phyloP scores from a whole-genome alignment of 2,329 filamentous ascomycete genomes.

The Penicillium sp. region DNA sequence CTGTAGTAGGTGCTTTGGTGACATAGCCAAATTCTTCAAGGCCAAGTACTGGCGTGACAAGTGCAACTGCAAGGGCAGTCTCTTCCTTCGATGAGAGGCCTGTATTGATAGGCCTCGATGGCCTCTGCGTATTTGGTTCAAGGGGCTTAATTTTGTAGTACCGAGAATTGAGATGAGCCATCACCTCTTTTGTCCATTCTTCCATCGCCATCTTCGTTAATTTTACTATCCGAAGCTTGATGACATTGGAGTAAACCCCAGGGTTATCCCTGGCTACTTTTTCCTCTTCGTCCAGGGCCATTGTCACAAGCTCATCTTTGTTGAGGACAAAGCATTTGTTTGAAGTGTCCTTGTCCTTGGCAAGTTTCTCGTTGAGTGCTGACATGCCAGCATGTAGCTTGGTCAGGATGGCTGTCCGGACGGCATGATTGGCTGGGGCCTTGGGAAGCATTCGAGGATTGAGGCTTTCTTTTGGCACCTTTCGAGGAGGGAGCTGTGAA shows the following conservation, averaged over 20 bases:
- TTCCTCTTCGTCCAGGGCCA: constrained; percentile 69
- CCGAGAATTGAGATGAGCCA: constrained; percentile 44
- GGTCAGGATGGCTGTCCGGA: constrained; percentile 44
- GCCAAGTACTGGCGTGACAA: constrained; percentile 64
- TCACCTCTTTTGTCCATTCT: constrained; percentile 69
- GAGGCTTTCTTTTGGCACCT: constrained; percentile 42
- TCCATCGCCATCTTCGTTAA: constrained; percentile 73
- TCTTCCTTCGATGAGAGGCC: constrained; percentile 70
- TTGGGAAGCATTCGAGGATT: constrained; percentile 48
- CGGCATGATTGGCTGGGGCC: constrained; percentile 44
- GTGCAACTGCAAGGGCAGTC: constrained; percentile 60
- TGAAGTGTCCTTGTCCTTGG: constrained; percentile 30
- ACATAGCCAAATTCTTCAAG: constrained; percentile 77
- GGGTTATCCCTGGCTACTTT: constrained; percentile 66
- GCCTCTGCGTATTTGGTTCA: constrained; percentile 31
- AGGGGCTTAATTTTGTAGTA: constrained; percentile 35
- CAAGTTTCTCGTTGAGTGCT: constrained; percentile 40
- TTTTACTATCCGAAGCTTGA: constrained; percentile 76
- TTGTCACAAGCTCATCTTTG: constrained; percentile 45
- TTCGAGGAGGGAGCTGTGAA: constrained; percentile 26
- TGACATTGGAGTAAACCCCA: constrained; percentile 75
- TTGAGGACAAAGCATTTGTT: constrained; percentile 41
- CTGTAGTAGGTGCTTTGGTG: constrained; percentile 62
- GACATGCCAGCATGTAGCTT: constrained; percentile 48
- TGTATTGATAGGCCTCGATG: constrained; percentile 62